phyloP scores from a whole-genome alignment of 176 grass and related monocot species.

The Typha latifolia region DNA sequence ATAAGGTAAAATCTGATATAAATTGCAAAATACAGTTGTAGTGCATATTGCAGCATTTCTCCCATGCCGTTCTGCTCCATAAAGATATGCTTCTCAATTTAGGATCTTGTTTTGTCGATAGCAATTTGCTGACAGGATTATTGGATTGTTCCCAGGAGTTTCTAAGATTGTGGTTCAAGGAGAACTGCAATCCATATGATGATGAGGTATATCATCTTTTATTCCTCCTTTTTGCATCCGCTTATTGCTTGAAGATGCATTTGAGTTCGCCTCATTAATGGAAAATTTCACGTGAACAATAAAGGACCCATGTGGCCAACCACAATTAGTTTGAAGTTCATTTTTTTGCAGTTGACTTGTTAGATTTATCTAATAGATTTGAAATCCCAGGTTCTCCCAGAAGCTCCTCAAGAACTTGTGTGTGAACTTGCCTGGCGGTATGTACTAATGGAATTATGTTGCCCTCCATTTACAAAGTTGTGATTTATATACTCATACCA shows the following conservation, averaged over 20 bases:
- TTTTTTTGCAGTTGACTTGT: background rate
- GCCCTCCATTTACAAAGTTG: no score
- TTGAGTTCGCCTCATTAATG: background rate
- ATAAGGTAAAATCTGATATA: constrained; percentile 50
- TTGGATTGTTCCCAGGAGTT: constrained; percentile 59
- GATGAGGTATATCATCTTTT: constrained; percentile 32
- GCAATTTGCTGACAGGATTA: constrained; percentile 10
- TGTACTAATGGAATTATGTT: background rate
- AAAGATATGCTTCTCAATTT: no score
- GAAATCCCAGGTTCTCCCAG: constrained; percentile 57
- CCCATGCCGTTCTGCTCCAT: no score
- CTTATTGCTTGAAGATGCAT: background rate
- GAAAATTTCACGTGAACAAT: background rate
- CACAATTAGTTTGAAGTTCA: background rate
- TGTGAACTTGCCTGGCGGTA: constrained; percentile 91
- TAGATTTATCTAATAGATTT: background rate
- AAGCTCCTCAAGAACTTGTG: constrained; percentile 80
- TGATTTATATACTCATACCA: no score
- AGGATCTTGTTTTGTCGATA: no score
- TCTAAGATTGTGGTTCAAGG: constrained; percentile 89
- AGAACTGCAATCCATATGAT: constrained; percentile 97
- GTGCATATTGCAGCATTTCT: no score
- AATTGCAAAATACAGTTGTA: no score
- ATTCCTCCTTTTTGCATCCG: background rate
- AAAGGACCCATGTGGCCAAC: background rate